phyloP scores from a whole-genome alignment of 31 red algal genomes.

The Asparagopsis taxiformis region DNA sequence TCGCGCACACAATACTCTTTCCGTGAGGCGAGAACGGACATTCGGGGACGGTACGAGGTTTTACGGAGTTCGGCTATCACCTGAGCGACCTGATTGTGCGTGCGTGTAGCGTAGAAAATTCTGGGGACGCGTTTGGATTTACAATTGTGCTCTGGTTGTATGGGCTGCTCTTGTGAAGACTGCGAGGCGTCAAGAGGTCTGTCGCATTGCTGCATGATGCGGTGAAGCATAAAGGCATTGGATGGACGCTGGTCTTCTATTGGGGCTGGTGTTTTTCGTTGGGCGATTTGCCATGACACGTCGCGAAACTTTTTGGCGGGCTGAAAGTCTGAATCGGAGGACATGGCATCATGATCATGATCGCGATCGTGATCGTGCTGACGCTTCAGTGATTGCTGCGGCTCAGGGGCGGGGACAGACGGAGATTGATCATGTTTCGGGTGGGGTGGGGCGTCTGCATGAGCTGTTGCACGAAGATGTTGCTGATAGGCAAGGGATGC shows the following conservation, averaged over 20 bases:
- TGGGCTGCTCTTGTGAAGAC: background rate
- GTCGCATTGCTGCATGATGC: background rate
- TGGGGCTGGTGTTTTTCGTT: background rate
- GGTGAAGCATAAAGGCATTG: conserved; percentile 31
- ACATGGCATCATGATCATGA: conserved; percentile 16
- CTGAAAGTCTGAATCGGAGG: too few relatives aligned
- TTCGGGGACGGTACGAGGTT: conserved; percentile 58
- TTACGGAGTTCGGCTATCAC: conserved; percentile 66
- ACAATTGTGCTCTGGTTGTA: background rate
- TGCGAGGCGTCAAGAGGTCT: conserved; percentile 3
- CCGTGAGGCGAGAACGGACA: conserved; percentile 77
- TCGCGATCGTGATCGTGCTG: conserved; percentile 2
- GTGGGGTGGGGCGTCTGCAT: too few relatives aligned
- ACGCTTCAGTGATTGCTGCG: background rate
- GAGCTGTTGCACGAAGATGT: background rate
- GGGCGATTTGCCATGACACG: conserved; percentile 35
- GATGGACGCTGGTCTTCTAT: conserved; percentile 9
- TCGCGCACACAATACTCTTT: conserved; percentile 76
- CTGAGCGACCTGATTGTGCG: conserved; percentile 86
- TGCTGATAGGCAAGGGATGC: conserved; percentile 46
- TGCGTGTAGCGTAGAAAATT: conserved; percentile 88
- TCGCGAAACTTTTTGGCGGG: conserved; percentile 42
- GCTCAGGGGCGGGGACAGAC: background rate
- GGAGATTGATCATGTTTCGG: background rate
- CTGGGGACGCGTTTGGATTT: conserved; percentile 31